Base-by-base conservation (phyloP, 2,329 filamentous ascomycete genomes). In the Fusarium chuoi region DNA sequence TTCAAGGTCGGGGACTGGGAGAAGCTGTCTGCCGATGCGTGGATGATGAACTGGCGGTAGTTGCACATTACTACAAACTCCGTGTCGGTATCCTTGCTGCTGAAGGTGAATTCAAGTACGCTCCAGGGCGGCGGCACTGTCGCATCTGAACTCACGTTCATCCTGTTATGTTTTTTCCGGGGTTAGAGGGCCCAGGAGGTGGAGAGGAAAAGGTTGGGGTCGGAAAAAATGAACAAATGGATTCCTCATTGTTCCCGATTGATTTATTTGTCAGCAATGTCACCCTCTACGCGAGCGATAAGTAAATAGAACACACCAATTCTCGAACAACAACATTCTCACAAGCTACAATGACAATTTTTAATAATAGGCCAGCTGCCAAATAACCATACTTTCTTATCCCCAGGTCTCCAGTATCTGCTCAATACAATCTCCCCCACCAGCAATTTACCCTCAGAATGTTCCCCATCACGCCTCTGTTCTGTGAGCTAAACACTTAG, bases 401-500 rank as follows among this genome's bases (percentile, higher is more conserved):
- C 26, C 15, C 15, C 3, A 18, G 5, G 10, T 18, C 28, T 11
- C 7, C 5, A 9, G 14, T 9, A n/a, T 33, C 14, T n/a, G 7
- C 14, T 13, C 1, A 9, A n/a, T 5, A 8, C 14, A 30, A n/a
- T 8, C 20, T 5, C 14, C 14, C 14, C 7, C 24, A 4, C 18
- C 20, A 30, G 20, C 22, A 49, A 35, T 11, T 35, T 35, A 12
- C 30, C 8, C 17, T 14, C 30, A 4, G 0, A 0, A 10, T 35
- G 6, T 14, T 5, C 0, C 1, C 8, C 28, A 30, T 6, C n/a
- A 11, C 24, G 6, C 15, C 18, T 13, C n/a, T 24, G 6, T 11
- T 24, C 12, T 15, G 2, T 5, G 3, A 35, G 6, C 17, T 9
- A 20, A 26, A 6, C 6, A 15, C 2, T 11, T 26, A 26, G 4